Base-by-base conservation (phyloP, 345 rosid species). In the Populus nigra region DNA sequence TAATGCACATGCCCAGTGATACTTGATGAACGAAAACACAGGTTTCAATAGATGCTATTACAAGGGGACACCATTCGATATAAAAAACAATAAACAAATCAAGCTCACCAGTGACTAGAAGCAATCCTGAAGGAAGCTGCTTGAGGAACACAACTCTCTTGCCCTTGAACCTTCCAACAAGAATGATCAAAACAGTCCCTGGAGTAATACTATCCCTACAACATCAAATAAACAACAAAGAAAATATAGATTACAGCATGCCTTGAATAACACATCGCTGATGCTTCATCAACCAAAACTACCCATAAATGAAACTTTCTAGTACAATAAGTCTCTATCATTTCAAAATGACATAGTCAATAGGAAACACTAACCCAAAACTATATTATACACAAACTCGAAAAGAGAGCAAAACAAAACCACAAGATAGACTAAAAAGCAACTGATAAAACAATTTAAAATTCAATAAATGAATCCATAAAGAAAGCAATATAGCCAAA, bases 101-200 rank as follows among this genome's bases (percentile, higher is more conserved):
- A 47, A n/a, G 20, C 90, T 73, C 17, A 92, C 97, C 98, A 16
- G 97, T 88, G 35, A 94, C 84, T 8, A 94, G 83, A 79, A 94
- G 97, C 83, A 94, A 83, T 63, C 97, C 98, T 73, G 97, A 92
- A 22, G 96, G 3, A 77, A 93, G 97, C 80, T 94, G 94, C 88
- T 55, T 35, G 22, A 93, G 59, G 53, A 93, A 91, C 72, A 91
- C 92, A 80, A 91, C 95, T 77, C 93, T 88, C 91, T 92, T 92
- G 0, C 97, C 95, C 88, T 87, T 92, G 79, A 91, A 91, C 76
- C 94, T 87, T 78, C 96, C 94, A 45, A 91, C 90, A 59, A 93
- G 92, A 1, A 92, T 79, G 63, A 92, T 90, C 77, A 92, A 38
- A 53, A 90, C 92, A 0, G 90, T 87, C 4, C 97, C 95, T 1